Conservation (phyloP, 805 yeast species). For the Nakazawaea anatomiae region DNA sequence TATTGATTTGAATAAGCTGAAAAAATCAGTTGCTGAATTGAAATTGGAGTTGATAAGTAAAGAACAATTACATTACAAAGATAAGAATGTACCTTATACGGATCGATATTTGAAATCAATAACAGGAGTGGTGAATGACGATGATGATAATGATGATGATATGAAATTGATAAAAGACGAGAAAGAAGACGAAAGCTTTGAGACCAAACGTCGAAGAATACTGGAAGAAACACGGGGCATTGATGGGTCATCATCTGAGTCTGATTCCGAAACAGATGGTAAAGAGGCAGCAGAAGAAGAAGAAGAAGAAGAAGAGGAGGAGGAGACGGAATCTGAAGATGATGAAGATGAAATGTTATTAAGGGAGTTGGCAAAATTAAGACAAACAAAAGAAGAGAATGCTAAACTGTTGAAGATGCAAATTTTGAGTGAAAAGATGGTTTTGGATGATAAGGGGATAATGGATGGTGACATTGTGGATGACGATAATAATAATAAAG, state of each 20-base stretch:
- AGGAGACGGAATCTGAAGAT: constrained; percentile 40
- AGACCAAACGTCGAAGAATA: constrained; percentile 12
- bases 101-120: constrained; percentile 3
- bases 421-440: constrained; percentile 18
- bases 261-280: not conserved
- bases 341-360: constrained; percentile 13
- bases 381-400: constrained; percentile 21
- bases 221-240: constrained; percentile 12
- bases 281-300: constrained; percentile 49
- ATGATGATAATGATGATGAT: not conserved
- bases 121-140: not conserved
- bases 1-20: constrained; percentile 11
- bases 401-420: constrained; percentile 25
- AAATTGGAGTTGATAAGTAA: constrained; percentile 14
- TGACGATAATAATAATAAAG: not conserved
- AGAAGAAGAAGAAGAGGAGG: constrained; percentile 32
- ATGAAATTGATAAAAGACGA: not conserved
- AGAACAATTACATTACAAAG: constrained; percentile 3
- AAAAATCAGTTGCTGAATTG: constrained; percentile 15
- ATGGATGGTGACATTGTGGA: no score
- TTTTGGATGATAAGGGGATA: constrained; percentile 11
- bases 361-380: constrained; percentile 28
- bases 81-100: not conserved
- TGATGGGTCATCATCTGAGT: constrained; percentile 1
- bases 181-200: constrained; percentile 1